Evolutionary conservation across 352 stramenopile species (phyloP), one percentile per base, ranked within the genome.

Genomic region (Globisporangium nodosum): DNA sequence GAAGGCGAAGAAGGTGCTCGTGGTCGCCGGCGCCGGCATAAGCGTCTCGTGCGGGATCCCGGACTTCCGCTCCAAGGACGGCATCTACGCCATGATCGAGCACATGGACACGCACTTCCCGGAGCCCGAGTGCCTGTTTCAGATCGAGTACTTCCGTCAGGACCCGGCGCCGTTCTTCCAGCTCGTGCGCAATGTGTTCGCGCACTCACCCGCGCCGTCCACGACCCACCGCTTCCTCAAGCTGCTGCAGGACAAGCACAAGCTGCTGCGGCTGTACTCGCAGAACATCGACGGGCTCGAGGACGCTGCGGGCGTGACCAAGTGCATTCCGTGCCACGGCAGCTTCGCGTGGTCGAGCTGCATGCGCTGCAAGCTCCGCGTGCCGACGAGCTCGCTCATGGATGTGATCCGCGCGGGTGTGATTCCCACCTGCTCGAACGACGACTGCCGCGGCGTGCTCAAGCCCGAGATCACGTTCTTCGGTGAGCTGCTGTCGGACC

Each of bases 251-350:
- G 78, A 96, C 61, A 88, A 96, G 61, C 78, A 88, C 24, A 96
- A 97, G 57, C 67, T 99, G 37, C 65, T 98, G 58, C 79, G 94
- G 3, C 74, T 96, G 35, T 99, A 98, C 66, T 98, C 96, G 35
- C 96, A 99, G 69, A 99, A 99, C 69, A 99, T 99, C 68, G 97
- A 99, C 68, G 96, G 89, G 0, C 68, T 99, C 37, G 97, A 99
- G 65, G 60, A 87, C 48, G 63, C 78, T 11, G 96, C 96, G 1
- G 96, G 94, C 20, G 83, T 98, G 42, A 93, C 72, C n/a, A 82
- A 77, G 62, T 87, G 97, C 55, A 91, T 99, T 18, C 92, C 97
- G 56, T 97, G 94, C 56, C 96, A 99, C 73, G 96, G 96, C 45
- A 96, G 78, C 49, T 93, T 98, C 56, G 78, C 85, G 1, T 89